Percentiles rank a stretch among this genome's conserved stretches.
Evolutionary conservation across 1,284 basidiomycete species (phyloP).

Genomic region (Pseudozyma sp.): DNA sequence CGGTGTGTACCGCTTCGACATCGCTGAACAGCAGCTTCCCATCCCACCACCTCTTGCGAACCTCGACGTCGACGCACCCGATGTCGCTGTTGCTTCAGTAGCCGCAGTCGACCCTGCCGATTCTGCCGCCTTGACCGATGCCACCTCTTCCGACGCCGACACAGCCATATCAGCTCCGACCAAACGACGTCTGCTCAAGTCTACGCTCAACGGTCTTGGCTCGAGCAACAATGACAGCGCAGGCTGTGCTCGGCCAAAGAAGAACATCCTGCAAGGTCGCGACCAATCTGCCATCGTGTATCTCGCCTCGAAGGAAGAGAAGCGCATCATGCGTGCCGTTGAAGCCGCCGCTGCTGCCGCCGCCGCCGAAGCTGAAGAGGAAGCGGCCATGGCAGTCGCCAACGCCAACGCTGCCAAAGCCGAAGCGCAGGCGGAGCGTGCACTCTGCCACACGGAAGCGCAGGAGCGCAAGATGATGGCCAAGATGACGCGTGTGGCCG

Average conservation of each 20-base stretch:
- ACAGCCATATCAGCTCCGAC: conserved; percentile 27
- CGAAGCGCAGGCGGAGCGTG: conserved; percentile 19
- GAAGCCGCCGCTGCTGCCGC: conserved; percentile 28
- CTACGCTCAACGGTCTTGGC: conserved; percentile 16
- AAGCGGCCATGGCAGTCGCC: conserved; percentile 3
- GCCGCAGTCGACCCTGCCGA: conserved; percentile 24
- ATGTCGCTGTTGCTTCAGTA: background rate
- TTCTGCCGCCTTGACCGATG: background rate
- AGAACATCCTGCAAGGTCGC: conserved; percentile 21
- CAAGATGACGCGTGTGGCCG: conserved; percentile 48
- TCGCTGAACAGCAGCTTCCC: conserved; percentile 30
- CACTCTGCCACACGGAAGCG: conserved; percentile 17
- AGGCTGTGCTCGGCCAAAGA: conserved; percentile 7
- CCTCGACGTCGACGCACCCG: background rate
- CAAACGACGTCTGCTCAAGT: conserved; percentile 35
- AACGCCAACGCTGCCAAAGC: background rate
- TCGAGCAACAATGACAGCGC: background rate
- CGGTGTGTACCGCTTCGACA: conserved; percentile 34
- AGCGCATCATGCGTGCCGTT: conserved; percentile 43
- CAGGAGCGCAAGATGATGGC: conserved; percentile 37
- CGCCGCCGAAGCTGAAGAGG: conserved; percentile 17
- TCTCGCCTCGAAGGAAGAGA: conserved; percentile 33
- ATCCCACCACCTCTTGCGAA: conserved; percentile 21
- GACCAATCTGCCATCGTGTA: conserved; percentile 40
- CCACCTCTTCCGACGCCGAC: conserved; percentile 11